Evolutionary conservation across 2,329 filamentous ascomycete species (phyloP).

Genomic region (Tolypocladium cylindrosporum): DNA sequence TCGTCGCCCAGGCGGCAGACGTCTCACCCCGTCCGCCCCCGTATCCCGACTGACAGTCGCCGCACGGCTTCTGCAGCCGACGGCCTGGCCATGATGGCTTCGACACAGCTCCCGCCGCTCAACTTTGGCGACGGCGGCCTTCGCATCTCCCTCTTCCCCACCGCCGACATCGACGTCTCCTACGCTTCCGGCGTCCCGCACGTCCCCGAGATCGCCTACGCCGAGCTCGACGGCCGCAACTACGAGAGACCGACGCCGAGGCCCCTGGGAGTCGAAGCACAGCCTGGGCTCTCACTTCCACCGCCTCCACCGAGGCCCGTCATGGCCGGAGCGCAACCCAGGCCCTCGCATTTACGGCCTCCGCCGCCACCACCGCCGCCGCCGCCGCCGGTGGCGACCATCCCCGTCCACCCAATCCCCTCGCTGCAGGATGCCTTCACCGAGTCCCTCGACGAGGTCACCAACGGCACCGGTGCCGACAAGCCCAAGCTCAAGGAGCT

Average conservation of each 20-base stretch:
- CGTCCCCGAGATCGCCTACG: not conserved
- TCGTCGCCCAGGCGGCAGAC: not conserved
- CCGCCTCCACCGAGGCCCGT: not conserved
- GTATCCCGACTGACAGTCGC: not conserved
- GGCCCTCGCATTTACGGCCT: not conserved
- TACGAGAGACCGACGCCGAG: not conserved
- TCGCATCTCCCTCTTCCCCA: constrained; percentile 19
- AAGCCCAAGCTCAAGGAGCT: constrained; percentile 45
- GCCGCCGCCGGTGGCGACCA: constrained; percentile 9
- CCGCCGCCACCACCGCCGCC: constrained; percentile 8
- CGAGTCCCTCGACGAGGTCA: constrained; percentile 68
- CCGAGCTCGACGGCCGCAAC: constrained; percentile 8
- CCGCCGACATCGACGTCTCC: constrained; percentile 8
- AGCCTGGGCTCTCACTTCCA: not conserved
- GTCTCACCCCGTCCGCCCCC: not conserved
- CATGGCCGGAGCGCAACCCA: not conserved
- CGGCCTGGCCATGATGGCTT: constrained; percentile 11
- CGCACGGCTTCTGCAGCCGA: not conserved
- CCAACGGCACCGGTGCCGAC: constrained; percentile 29
- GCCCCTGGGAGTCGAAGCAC: not conserved
- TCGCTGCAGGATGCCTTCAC: constrained; percentile 75
- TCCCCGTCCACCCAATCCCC: constrained; percentile 54
- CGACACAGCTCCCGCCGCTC: constrained; percentile 17
- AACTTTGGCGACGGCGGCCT: constrained; percentile 16
- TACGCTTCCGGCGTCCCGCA: not conserved